phyloP scores from a whole-genome alignment of 140 eudicot species.

The Oenanthe javanica region DNA sequence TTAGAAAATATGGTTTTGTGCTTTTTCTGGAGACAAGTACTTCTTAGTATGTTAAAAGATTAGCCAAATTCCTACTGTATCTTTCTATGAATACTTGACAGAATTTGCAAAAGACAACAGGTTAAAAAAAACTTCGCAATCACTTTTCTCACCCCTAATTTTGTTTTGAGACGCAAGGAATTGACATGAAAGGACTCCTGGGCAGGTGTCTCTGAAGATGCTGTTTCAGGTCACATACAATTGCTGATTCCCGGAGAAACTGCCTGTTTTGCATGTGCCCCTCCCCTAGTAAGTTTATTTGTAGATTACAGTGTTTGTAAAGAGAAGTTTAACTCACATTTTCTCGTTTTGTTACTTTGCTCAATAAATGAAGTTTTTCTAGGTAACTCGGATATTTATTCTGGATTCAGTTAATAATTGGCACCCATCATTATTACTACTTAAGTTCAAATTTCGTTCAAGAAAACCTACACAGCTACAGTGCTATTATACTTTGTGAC shows the following conservation, averaged over 20 bases:
- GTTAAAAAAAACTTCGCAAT: background rate
- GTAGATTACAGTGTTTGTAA: background rate
- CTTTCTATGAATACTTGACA: background rate
- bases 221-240: slow-evolving; percentile 98
- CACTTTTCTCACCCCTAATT: background rate
- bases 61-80: background rate
- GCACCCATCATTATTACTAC: background rate
- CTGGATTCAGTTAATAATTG: background rate
- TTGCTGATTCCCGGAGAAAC: slow-evolving; percentile 95
- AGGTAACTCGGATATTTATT: background rate
- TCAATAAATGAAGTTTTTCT: background rate
- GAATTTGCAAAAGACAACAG: background rate
- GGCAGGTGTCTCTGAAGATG: slow-evolving; percentile 98
- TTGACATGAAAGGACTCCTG: slow-evolving; percentile 9
- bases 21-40: background rate
- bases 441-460: background rate
- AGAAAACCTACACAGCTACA: background rate
- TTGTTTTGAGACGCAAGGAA: background rate
- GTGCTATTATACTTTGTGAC: background rate
- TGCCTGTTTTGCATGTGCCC: slow-evolving; percentile 99
- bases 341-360: background rate
- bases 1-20: background rate
- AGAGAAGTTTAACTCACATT: background rate
- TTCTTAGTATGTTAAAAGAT: background rate
- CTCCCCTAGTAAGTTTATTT: slow-evolving; percentile 68